phyloP scores from a whole-genome alignment of 1,284 basidiomycete genomes.

The Fomitiporia mediterranea region DNA sequence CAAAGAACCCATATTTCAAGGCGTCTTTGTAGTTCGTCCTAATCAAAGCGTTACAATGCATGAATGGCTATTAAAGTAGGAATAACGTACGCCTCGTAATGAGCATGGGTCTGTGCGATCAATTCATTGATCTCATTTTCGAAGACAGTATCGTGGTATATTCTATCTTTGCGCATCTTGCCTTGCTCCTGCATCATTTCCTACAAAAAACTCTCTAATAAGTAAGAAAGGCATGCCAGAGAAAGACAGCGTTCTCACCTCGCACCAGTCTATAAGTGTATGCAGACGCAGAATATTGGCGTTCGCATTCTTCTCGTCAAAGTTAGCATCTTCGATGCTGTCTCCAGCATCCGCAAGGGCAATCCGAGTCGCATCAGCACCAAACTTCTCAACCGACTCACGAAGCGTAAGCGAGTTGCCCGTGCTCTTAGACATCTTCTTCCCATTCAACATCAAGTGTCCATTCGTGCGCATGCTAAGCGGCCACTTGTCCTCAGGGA shows the following conservation, averaged over 20 bases:
- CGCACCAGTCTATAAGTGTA: constrained; percentile 90
- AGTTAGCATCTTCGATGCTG: constrained; percentile 96
- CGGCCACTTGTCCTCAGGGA: constrained; percentile 94
- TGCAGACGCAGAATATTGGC: constrained; percentile 94
- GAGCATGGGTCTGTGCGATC: constrained; percentile 73
- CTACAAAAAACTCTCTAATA: constrained; percentile 33
- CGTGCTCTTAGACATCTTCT: constrained; percentile 99
- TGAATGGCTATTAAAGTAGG: constrained; percentile 1
- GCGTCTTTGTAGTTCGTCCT: constrained; percentile 96
- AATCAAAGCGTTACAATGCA: constrained; percentile 16
- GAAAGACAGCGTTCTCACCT: constrained; percentile 46
- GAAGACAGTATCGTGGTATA: constrained; percentile 85
- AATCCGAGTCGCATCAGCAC: constrained; percentile 89
- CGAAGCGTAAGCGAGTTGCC: constrained; percentile 83
- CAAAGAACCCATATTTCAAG: constrained; percentile 94
- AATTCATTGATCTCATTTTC: constrained; percentile 89
- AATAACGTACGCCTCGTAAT: constrained; percentile 70
- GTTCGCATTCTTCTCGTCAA: constrained; percentile 98
- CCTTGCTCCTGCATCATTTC: constrained; percentile 70
- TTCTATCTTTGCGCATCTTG: constrained; percentile 61
- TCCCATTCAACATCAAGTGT: constrained; percentile 96
- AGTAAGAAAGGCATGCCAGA: neutral
- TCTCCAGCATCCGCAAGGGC: constrained; percentile 96
- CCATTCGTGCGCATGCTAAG: constrained; percentile 92
- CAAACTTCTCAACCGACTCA: constrained; percentile 82